Evolutionary conservation across 116 monocot genomes (phyloP), one percentile per base, ranked within the genome.

Genomic region (Zostera marina): DNA sequence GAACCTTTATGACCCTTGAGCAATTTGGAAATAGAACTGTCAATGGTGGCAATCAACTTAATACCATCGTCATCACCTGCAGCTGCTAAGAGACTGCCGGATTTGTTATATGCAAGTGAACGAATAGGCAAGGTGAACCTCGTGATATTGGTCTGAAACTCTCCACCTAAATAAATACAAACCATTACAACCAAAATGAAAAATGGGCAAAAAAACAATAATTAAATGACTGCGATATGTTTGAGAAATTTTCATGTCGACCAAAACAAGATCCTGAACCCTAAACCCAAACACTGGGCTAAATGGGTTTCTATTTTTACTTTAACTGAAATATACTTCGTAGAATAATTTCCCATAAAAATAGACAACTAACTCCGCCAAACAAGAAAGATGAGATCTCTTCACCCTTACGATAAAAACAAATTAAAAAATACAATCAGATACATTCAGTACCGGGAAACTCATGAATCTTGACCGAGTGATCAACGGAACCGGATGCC

Each of bases 41-140:
- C 91, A 6, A 98, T 55, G 9, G 98, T 98, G 24, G 90, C 80
- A 58, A 98, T 83, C 76, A 98, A 63, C 66, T 98, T 98, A 69
- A 98, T 98, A 44, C 91, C 91, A 53, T 90, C 98, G 52, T 98
- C 98, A 56, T 98, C 98, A 47, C 91, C 98, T 32, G 90, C 98
- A 2, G 91, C 98, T 41, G 96, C 96, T 56, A 98, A 76, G 49
- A 98, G 72, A 65, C 81, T 83, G 9, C 98, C 91, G 23, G 91
- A 81, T 59, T 74, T 86, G 56, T 85, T 98, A 53, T 90, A 98
- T 25, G 98, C 76, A 53, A 98, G 78, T 21, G 74, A 80, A 21
- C 81, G 76, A 48, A 98, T 90, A 0, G 98, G 98, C 59, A 98
- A 73, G 11, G 91, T 98, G 69, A 98, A 98, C 47, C 91, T 75